A percentile compares a stretch with the other conserved stretches of the same genome.
Conservation (phyloP, 257 asterid genomes). For the Echites panduratus region DNA sequence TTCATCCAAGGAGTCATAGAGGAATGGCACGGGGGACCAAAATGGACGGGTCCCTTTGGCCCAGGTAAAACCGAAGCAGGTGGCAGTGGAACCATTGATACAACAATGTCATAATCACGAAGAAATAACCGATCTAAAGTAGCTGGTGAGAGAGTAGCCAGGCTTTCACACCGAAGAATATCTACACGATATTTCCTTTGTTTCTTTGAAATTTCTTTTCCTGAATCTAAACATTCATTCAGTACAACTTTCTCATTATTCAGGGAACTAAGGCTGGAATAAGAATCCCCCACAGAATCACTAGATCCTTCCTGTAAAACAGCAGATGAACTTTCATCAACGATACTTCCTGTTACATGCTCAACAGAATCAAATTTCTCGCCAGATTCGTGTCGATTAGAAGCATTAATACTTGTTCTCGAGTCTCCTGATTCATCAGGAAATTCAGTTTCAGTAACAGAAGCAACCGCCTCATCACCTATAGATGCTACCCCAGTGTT, state of each 20-base stretch:
- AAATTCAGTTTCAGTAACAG: conserved; percentile 26
- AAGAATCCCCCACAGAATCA: conserved; percentile 32
- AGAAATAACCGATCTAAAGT: conserved; percentile 90
- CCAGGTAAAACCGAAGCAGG: conserved; percentile 96
- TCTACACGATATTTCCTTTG: conserved; percentile 72
- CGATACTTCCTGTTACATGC: conserved; percentile 20
- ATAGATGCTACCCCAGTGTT: conserved; percentile 29
- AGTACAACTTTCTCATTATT: conserved; percentile 37
- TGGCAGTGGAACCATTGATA: conserved; percentile 98
- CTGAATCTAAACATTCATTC: conserved; percentile 38
- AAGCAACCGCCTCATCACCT: conserved; percentile 37
- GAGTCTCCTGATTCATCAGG: conserved; percentile 31
- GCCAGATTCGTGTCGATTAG: conserved; percentile 15
- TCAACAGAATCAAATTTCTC: conserved; percentile 41
- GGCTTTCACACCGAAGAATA: conserved; percentile 97
- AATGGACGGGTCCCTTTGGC: conserved; percentile 93
- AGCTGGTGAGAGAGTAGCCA: conserved; percentile 87
- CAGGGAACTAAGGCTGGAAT: conserved; percentile 34
- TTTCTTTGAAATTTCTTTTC: conserved; percentile 43
- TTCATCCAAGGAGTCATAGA: conserved; percentile 99
- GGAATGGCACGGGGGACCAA: conserved; percentile 95
- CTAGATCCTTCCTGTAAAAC: conserved; percentile 32
- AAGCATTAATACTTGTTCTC: conserved; percentile 29
- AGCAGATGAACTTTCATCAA: conserved; percentile 31
- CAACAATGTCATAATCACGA: conserved; percentile 89